Evolutionary conservation across 495 filamentous ascomycete species (phyloP), one percentile per base, ranked within the genome.

Genomic region (Neurospora sp.): DNA sequence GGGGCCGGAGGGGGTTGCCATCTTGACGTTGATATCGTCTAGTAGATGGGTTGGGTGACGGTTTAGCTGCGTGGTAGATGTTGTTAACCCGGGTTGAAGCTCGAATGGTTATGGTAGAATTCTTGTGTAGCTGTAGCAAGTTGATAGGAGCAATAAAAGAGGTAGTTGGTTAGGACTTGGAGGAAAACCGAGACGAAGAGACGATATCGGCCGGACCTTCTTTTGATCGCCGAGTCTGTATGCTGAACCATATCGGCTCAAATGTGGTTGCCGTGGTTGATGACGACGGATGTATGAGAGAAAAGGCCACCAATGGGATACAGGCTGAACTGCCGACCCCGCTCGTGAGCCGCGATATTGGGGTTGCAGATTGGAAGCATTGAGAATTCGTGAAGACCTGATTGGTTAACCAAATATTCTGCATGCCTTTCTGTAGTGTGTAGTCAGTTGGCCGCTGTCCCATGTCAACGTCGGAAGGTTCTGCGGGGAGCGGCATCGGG

Each of bases 261-360:
- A 69, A 61, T 31, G 10, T 39, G 22, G 31, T 41, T 40, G 45
- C 71, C 38, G 22, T 73, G 59, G 39, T 5, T 9, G 37, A 69
- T 35, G 38, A 69, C 0, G 18, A 53, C 59, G 47, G 9, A 14
- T 16, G 37, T 39, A 74, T 31, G 8, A 2, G 39, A 22, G 3
- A 31, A 47, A 38, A 68, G 47, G 10, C 22, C 37, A 39, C 61
- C 73, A 73, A 76, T 76, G 22, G 35, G 35, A 72, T 69, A 74
- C 65, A 70, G 73, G 22, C 71, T 74, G 73, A 77, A 77, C 71
- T 75, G 73, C 73, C 73, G 72, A 73, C 75, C 73, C 70, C 70
- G 74, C 76, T 71, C 73, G n/a, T 61, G 22, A 75, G 69, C 71
- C 71, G 75, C 44, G 41, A 71, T 61, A 42, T 70, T 31, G 22